Percentiles rank a stretch among this genome's conserved stretches.
Evolutionary conservation across 176 grass and related monocot species (phyloP).

Genomic region (Juncus effusus): DNA sequence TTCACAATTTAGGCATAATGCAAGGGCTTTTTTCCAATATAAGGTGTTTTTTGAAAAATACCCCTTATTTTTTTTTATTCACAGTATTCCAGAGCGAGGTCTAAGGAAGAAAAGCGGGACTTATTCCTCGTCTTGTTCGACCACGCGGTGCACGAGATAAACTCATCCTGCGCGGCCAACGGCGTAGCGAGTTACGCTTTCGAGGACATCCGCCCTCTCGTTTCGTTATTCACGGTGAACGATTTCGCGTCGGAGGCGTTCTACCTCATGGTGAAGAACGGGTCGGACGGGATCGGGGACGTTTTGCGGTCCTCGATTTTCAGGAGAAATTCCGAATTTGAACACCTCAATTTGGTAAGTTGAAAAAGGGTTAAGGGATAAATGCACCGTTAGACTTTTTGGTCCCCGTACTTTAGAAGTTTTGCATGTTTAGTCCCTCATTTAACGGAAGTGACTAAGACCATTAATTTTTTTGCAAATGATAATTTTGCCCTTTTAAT

Average conservation of each 20-base stretch:
- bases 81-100: conserved; percentile 90
- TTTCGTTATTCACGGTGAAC: conserved; percentile 63
- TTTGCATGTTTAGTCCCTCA: conserved; percentile 2
- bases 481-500: neutral
- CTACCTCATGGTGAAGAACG: conserved; percentile 81
- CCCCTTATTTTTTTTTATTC: conserved; percentile 27
- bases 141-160: conserved; percentile 89
- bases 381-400: too few species aligned
- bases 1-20: neutral
- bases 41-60: neutral
- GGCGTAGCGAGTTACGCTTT: conserved; percentile 63
- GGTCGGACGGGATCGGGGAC: conserved; percentile 76
- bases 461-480: neutral
- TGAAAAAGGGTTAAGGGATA: neutral
- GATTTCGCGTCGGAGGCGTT: conserved; percentile 86
- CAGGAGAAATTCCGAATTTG: conserved; percentile 53
- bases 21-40: conserved; percentile 7
- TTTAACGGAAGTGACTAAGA: too few species aligned
- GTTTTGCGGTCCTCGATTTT: conserved; percentile 84
- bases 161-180: conserved; percentile 62
- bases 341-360: conserved; percentile 68
- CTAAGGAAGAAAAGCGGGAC: conserved; percentile 80
- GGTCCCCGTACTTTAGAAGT: too few species aligned
- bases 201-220: conserved; percentile 81
- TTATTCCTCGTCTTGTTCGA: conserved; percentile 91